Evolutionary conservation across 176 grass and related monocot species (phyloP), one percentile per base, ranked within the genome.

Genomic region (Hyparrhenia diplandra): DNA sequence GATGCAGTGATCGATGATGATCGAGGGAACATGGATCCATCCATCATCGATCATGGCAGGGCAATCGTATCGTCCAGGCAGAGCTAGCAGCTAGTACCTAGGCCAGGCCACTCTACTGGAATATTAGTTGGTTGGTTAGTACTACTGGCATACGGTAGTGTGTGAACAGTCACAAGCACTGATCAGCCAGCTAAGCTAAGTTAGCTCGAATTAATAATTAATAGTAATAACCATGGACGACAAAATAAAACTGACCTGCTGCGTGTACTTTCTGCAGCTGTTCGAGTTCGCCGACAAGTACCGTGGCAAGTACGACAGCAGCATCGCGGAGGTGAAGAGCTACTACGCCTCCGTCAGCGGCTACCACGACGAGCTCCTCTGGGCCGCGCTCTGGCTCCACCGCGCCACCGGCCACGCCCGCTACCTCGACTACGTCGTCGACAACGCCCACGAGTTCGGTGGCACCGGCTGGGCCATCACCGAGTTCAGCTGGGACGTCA

Each of bases 401-500:
- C 87, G 93, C 20, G 93, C 93, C 57, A 92, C 92, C 2, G 87
- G 89, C 0, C 51, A 43, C 25, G 25, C 60, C 5, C 7, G 18
- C 0, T 94, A 80, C 82, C 83, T 94, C 24, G 92, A 94, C 84
- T 94, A 94, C 25, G 73, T 80, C 27, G 78, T 94, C 36, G 69
- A 82, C 78, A 92, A 92, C 14, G 92, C 92, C 1, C 46, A 92
- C 32, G 51, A 8, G 9, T 94, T 92, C 58, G 92, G 89, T 24
- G 92, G 92, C 25, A 92, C 81, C 0, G 92, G 92, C 0, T 94
- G 92, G 92, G 87, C 89, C 58, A 92, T 94, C 87, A 94, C 73
- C 36, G 92, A 94, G 81, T 94, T 94, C 78, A 94, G 89, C 81
- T 94, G 92, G 92, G 92, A 94, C 32, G 89, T 94, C 77, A 94